Percentiles rank a stretch among this genome's conserved stretches.
Conservation (phyloP, 2,329 filamentous ascomycete genomes). For the Fusarium poae region DNA sequence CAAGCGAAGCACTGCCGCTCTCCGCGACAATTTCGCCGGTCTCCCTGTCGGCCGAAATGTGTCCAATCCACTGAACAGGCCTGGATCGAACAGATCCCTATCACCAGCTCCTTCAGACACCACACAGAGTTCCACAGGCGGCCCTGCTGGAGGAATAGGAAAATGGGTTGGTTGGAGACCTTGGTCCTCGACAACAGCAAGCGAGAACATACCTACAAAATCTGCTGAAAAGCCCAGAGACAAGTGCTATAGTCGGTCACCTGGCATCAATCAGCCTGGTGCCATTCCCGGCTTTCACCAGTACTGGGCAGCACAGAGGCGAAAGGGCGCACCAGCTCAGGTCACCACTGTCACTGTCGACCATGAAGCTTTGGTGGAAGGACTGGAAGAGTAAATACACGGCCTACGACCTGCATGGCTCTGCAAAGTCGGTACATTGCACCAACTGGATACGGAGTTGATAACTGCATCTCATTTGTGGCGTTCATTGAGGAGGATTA, state of each 20-base stretch:
- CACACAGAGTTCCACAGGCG: constrained; percentile 44
- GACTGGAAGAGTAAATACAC: constrained; percentile 56
- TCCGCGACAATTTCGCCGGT: constrained; percentile 68
- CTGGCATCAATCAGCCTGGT: constrained; percentile 84
- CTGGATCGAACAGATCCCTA: constrained; percentile 36
- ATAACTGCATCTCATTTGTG: constrained; percentile 39
- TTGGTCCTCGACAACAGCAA: constrained; percentile 54
- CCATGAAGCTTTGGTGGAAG: constrained; percentile 71
- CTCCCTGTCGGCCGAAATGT: constrained; percentile 53
- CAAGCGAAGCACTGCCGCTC: constrained; percentile 66
- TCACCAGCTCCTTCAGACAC: constrained; percentile 46
- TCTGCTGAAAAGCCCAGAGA: constrained; percentile 50
- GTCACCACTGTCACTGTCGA: constrained; percentile 71
- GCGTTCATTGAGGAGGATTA: constrained; percentile 42
- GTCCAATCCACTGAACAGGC: constrained; percentile 51
- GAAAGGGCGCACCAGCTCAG: constrained; percentile 65
- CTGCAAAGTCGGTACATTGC: constrained; percentile 8
- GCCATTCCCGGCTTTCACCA: constrained; percentile 78
- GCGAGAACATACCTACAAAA: constrained; percentile 28
- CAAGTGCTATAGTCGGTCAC: constrained; percentile 63
- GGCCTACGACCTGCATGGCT: constrained; percentile 2
- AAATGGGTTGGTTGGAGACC: constrained; percentile 64
- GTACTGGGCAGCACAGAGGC: constrained; percentile 65
- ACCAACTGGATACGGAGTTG: constrained; percentile 42
- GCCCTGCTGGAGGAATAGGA: constrained; percentile 52